Evolutionary conservation across 176 grass and related monocot species (phyloP), one percentile per base, ranked within the genome.

Genomic region (Rhynchospora tenuis): DNA sequence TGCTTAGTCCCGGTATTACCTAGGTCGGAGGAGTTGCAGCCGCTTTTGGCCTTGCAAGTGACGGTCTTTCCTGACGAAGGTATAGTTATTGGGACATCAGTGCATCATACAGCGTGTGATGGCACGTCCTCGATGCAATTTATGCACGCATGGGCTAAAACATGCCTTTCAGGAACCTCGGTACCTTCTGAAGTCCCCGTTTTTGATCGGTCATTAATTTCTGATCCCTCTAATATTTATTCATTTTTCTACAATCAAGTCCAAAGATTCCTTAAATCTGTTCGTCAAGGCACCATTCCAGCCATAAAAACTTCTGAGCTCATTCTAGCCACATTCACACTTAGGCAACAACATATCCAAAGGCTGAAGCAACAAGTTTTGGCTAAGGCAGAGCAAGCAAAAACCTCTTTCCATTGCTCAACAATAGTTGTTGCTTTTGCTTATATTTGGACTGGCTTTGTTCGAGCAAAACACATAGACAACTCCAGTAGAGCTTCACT

Each of bases 401-500:
- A 52, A 3, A 9, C 38, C 42, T 73, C 91, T 52, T 77, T 85
- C 0, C 84, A 73, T 44, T 91, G 89, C 86, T 89, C 92, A 10
- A 82, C 92, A 15, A 55, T 91, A 3, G 89, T 91, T 0, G 84
- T 83, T 52, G 44, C 89, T 0, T 89, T 82, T 50, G 70, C 81
- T 43, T 64, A 85, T 60, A 45, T 87, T 29, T 93, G 88, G 91
- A 65, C 71, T 2, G 83, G 86, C 82, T 90, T 86, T 73, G 70
- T 57, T 22, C 76, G 73, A 29, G 69, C 77, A 9, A 86, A 70
- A 52, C 68, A 1, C 5, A 51, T 33, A 31, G 12, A 9, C 0
- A 29, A 26, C 7, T 46, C 61, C 28, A 54, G 44, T 4, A 71
- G 4, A 10, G 50, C 85, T 0, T 73, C 50, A 52, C 0, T 91